Conservation (phyloP, 805 yeast species). For the Saccharomycodes ludwigii region DNA sequence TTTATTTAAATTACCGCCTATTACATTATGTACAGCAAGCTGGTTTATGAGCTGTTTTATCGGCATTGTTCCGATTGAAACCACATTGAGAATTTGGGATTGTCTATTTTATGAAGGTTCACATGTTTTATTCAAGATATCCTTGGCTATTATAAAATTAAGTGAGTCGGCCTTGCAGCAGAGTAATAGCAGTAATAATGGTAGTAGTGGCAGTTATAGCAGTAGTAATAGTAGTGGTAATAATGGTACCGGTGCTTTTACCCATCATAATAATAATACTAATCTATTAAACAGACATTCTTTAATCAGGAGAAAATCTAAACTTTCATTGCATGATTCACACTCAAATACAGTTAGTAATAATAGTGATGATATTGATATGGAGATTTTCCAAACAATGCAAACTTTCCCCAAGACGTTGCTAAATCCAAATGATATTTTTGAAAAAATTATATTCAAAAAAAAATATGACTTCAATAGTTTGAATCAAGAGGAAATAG, state of each 20-base stretch:
- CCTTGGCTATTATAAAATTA: constrained; percentile 66
- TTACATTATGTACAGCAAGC: constrained; percentile 85
- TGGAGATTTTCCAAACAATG: constrained; percentile 70
- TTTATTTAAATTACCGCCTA: constrained; percentile 71
- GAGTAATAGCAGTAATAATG: neutral
- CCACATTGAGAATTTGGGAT: constrained; percentile 87
- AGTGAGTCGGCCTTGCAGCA: constrained; percentile 46
- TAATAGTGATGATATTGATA: constrained; percentile 29
- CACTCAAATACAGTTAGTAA: neutral
- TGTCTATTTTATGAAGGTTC: constrained; percentile 88
- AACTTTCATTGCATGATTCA: no score
- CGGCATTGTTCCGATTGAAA: constrained; percentile 80
- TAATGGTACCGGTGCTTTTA: neutral
- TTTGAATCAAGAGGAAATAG: constrained; percentile 71
- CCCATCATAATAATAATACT: neutral
- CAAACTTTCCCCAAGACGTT: constrained; percentile 71
- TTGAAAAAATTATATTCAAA: constrained; percentile 61
- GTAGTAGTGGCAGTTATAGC: neutral
- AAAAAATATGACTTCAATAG: constrained; percentile 61
- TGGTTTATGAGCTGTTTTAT: constrained; percentile 99
- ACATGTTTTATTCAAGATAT: constrained; percentile 69
- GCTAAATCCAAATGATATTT: constrained; percentile 53
- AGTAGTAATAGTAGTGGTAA: neutral
- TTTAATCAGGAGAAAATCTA: no score
- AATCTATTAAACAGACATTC: no score